A percentile compares a stretch with the other conserved stretches of the same genome.
Conservation (phyloP, 129 eudicot species). For the Escallonia rubra region DNA sequence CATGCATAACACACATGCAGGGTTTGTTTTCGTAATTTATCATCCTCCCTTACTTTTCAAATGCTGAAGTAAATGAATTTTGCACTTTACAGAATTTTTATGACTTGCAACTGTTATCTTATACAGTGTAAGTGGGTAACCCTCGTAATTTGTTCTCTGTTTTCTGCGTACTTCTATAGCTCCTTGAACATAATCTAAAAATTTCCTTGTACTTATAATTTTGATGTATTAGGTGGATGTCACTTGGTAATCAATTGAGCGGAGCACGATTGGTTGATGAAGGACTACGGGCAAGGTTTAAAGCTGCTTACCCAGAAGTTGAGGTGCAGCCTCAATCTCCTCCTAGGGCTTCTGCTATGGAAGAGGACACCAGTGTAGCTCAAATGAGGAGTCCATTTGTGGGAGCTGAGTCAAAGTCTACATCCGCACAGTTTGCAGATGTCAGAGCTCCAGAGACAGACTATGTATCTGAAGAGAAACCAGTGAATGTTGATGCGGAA, state of each 20-base stretch:
- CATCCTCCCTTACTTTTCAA: background rate
- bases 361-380: slow-evolving; percentile 34
- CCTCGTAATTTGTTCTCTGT: no score
- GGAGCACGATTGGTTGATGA: slow-evolving; percentile 88
- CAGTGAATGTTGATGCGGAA: slow-evolving; percentile 41
- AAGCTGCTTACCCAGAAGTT: slow-evolving; percentile 97
- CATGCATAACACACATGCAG: slow-evolving; percentile 98
- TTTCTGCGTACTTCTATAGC: no score
- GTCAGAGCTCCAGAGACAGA: slow-evolving; percentile 38
- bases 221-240: slow-evolving; percentile 69
- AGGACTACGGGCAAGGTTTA: slow-evolving; percentile 91
- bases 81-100: background rate
- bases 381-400: slow-evolving; percentile 35
- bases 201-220: no score
- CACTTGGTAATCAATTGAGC: slow-evolving; percentile 86
- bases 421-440: slow-evolving; percentile 29
- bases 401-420: slow-evolving; percentile 36
- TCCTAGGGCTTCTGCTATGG: slow-evolving; percentile 81
- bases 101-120: no score
- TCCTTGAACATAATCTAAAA: no score
- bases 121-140: no score
- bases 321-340: slow-evolving; percentile 93
- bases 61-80: background rate
- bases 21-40: slow-evolving; percentile 40
- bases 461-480: slow-evolving; percentile 32